phyloP scores from a whole-genome alignment of 176 grass and related monocot genomes.

The Saccharum spontaneum region DNA sequence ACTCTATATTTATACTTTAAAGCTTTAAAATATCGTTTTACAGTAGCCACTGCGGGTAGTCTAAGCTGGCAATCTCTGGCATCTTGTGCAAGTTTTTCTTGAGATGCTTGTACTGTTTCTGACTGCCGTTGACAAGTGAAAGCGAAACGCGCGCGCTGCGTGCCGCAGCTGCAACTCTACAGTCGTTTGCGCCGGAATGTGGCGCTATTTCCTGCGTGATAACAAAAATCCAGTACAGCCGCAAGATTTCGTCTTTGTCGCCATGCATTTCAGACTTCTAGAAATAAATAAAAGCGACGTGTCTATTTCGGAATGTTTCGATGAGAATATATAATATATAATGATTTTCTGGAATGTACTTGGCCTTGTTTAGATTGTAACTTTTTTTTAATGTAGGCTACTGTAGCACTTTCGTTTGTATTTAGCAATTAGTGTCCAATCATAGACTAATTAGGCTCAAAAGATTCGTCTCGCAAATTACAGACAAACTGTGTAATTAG shows the following conservation, averaged over 20 bases:
- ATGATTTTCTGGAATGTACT: not conserved
- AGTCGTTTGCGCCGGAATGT: not conserved
- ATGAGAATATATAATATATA: not conserved
- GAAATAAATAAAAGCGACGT: not conserved
- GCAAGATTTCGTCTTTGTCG: not conserved
- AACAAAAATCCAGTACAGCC: not conserved
- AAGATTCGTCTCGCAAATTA: no score
- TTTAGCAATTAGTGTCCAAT: no score
- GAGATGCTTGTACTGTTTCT: not conserved
- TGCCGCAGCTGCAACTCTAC: not conserved
- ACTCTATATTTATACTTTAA: no score
- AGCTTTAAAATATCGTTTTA: no score
- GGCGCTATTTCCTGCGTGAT: not conserved
- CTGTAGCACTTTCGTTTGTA: no score
- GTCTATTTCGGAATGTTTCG: slow-evolving; percentile 6
- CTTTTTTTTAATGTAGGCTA: no score
- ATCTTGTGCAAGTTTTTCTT: not conserved
- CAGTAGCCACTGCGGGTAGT: no score
- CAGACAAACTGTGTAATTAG: no score
- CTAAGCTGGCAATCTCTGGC: not conserved
- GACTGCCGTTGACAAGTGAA: slow-evolving; percentile 14
- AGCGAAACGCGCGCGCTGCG: not conserved
- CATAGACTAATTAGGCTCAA: no score
- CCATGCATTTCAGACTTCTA: not conserved
- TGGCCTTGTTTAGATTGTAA: no score